Evolutionary conservation across 2,329 filamentous ascomycete species (phyloP).

Genomic region (Pseudogymnoascus sp.): DNA sequence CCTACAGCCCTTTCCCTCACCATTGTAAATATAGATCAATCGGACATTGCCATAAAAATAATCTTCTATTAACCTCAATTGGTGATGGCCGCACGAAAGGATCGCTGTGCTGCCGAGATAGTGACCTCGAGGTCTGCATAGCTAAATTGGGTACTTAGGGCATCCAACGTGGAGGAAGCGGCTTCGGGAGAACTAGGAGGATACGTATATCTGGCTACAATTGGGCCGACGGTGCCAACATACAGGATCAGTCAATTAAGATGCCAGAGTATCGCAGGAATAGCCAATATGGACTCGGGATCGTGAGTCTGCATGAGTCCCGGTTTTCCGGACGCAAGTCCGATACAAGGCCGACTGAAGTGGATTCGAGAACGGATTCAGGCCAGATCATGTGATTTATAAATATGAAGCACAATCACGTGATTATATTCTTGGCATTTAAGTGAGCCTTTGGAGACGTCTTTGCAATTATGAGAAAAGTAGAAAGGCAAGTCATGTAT

Average conservation of each 20-base stretch:
- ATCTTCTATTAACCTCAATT: conserved; percentile 1
- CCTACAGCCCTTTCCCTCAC: neutral
- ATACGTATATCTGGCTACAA: conserved; percentile 8
- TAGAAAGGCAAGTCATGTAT: neutral
- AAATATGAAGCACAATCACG: neutral
- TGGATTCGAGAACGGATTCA: conserved; percentile 6
- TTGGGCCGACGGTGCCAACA: neutral
- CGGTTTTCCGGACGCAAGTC: conserved; percentile 4
- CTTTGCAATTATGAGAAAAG: neutral
- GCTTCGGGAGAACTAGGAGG: conserved; percentile 6
- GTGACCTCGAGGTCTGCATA: neutral
- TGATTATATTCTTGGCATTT: neutral
- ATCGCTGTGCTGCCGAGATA: conserved; percentile 4
- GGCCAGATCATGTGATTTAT: neutral
- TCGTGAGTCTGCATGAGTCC: conserved; percentile 4
- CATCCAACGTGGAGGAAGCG: conserved; percentile 3
- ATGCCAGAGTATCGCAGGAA: neutral
- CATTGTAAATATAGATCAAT: neutral
- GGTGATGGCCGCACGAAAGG: conserved; percentile 2
- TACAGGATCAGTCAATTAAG: neutral
- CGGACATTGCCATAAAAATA: neutral
- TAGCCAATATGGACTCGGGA: neutral
- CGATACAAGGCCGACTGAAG: conserved; percentile 5
- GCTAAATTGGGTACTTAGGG: conserved; percentile 9
- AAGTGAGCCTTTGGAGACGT: neutral